Conservation (phyloP, 23 red algal species). For the Pyropia yezoensis region DNA sequence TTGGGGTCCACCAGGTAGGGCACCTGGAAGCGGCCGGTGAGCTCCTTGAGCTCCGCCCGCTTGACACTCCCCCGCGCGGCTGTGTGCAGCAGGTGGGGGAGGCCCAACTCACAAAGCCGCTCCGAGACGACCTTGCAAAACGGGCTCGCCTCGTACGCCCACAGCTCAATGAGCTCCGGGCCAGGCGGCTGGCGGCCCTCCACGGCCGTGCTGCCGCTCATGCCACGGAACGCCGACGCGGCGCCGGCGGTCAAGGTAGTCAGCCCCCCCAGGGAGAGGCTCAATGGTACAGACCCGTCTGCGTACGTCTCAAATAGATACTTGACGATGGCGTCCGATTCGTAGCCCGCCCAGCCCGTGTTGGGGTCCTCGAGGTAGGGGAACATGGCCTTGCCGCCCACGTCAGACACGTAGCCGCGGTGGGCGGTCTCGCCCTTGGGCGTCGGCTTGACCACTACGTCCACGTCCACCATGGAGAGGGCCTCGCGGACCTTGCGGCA, state of each 20-base stretch:
- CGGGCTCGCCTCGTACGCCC: conserved; percentile 82
- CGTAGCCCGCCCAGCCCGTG: conserved; percentile 76
- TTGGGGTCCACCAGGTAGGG: conserved; percentile 88
- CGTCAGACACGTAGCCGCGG: conserved; percentile 55
- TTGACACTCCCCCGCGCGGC: conserved; percentile 66
- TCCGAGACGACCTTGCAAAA: conserved; percentile 74
- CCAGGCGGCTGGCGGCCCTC: neutral
- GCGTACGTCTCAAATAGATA: conserved; percentile 86
- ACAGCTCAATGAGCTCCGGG: conserved; percentile 53
- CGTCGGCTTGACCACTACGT: conserved; percentile 73
- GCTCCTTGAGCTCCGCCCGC: conserved; percentile 35
- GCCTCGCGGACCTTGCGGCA: conserved; percentile 88
- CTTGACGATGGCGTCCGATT: conserved; percentile 76
- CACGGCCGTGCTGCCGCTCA: conserved; percentile 33
- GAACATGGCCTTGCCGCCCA: conserved; percentile 73
- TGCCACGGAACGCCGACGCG: conserved; percentile 23
- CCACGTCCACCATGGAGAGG: conserved; percentile 70
- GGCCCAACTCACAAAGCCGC: conserved; percentile 59
- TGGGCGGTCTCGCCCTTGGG: conserved; percentile 64
- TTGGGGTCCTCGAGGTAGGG: conserved; percentile 87
- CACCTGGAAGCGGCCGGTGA: conserved; percentile 78
- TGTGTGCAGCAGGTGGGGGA: conserved; percentile 74
- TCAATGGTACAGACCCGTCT: conserved; percentile 43
- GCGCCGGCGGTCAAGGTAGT: conserved; percentile 52
- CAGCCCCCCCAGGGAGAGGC: conserved; percentile 21